A percentile compares a stretch with the other conserved stretches of the same genome.
Conservation (phyloP, 2,329 filamentous ascomycete species). For the Penicillium sp. region DNA sequence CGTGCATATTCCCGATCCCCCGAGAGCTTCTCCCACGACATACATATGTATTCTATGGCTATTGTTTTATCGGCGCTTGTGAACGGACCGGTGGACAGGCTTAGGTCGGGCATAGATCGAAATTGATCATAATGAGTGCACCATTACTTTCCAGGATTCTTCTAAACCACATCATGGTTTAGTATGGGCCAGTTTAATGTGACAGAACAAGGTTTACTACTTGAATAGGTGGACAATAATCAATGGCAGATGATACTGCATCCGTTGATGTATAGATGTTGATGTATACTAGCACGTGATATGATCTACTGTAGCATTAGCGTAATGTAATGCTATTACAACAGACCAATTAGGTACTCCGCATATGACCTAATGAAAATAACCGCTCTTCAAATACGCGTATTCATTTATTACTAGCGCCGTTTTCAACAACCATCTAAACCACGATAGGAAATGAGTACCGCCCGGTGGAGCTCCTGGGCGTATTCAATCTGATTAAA, state of each 20-base stretch:
- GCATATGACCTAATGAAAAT: background rate
- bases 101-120: conserved; percentile 10
- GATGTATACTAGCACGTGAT: no score
- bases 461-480: background rate
- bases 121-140: conserved; percentile 14
- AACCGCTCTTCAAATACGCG: background rate
- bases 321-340: background rate
- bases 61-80: conserved; percentile 17
- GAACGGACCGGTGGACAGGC: conserved; percentile 14
- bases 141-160: background rate
- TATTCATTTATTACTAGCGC: background rate
- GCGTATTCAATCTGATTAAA: conserved; percentile 1
- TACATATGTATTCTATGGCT: conserved; percentile 23
- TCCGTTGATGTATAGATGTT: no score
- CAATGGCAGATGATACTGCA: background rate
- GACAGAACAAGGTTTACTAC: background rate
- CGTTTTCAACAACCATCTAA: background rate
- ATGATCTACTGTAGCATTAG: background rate
- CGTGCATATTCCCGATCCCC: conserved; percentile 36
- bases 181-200: no score
- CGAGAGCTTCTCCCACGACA: conserved; percentile 16
- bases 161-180: background rate
- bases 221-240: background rate
- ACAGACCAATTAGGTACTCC: background rate
- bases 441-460: background rate